Conservation (phyloP, 805 yeast genomes). For the Wickerhamiella azymoides region DNA sequence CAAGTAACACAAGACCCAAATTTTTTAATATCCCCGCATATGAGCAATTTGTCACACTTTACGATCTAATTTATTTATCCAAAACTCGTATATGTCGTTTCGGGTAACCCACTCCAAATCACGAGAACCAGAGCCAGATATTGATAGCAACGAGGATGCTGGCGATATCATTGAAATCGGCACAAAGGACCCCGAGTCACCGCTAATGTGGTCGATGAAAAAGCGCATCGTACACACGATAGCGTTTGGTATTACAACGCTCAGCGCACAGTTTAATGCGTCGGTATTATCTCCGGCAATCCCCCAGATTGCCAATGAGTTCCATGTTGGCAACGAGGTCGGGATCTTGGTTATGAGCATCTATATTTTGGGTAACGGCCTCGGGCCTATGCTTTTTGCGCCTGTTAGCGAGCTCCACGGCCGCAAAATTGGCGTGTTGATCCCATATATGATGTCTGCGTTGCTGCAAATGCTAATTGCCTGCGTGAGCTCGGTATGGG, state of each 20-base stretch:
- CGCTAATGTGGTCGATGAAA: slow-evolving; percentile 39
- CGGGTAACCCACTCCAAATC: not conserved
- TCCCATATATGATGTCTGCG: slow-evolving; percentile 35
- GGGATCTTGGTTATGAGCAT: slow-evolving; percentile 40
- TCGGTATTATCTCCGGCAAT: slow-evolving; percentile 39
- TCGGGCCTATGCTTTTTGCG: slow-evolving; percentile 45
- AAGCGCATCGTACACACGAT: slow-evolving; percentile 32
- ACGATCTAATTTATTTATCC: not conserved
- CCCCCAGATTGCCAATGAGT: slow-evolving; percentile 32
- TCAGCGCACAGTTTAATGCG: slow-evolving; percentile 45
- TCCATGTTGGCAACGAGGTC: slow-evolving; percentile 31
- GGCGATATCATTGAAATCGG: slow-evolving; percentile 17
- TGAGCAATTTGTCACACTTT: not conserved
- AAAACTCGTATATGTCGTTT: not conserved
- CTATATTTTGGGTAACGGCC: slow-evolving; percentile 46
- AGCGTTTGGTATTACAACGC: slow-evolving; percentile 30
- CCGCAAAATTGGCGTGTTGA: slow-evolving; percentile 36
- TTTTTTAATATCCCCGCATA: not conserved
- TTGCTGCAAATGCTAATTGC: slow-evolving; percentile 29
- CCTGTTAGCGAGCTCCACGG: slow-evolving; percentile 48
- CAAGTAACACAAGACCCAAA: too few species aligned
- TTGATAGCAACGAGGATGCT: slow-evolving; percentile 1
- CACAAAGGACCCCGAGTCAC: slow-evolving; percentile 26
- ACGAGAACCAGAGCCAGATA: not conserved
- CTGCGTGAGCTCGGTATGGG: slow-evolving; percentile 34